phyloP scores from a whole-genome alignment of 1,284 basidiomycete species.

The Puccinia triticina region DNA sequence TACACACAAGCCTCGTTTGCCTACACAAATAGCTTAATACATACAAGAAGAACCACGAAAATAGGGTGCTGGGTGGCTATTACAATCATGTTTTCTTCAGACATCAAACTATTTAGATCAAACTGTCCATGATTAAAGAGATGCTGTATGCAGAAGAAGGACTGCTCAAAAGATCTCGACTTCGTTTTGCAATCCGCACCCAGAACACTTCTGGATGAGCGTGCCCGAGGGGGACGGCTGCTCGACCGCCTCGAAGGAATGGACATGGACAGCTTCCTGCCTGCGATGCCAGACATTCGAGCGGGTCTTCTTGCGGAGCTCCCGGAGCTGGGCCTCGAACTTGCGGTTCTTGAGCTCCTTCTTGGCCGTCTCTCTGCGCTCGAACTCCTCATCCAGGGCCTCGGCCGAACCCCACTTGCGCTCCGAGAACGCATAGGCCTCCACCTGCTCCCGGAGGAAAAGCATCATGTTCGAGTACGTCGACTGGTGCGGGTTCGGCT shows the following conservation, averaged over 20 bases:
- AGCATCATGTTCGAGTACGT: conserved; percentile 99
- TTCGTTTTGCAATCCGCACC: conserved; percentile 75
- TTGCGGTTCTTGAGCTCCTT: conserved; percentile 89
- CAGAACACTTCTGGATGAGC: conserved; percentile 71
- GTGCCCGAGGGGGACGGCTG: conserved; percentile 61
- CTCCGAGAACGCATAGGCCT: conserved; percentile 81
- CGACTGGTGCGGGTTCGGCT: conserved; percentile 94
- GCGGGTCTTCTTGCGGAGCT: conserved; percentile 79
- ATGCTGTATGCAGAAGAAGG: too few relatives aligned
- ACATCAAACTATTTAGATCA: too few relatives aligned
- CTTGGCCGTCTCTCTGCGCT: conserved; percentile 76
- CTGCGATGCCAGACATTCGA: conserved; percentile 86
- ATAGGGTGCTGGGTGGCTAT: too few relatives aligned
- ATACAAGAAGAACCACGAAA: too few relatives aligned
- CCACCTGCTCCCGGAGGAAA: conserved; percentile 89
- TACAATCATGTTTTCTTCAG: too few relatives aligned
- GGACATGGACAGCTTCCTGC: conserved; percentile 82
- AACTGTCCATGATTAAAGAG: too few relatives aligned
- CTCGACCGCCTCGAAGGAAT: conserved; percentile 71
- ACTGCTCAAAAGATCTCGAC: conserved; percentile 27
- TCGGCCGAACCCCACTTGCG: conserved; percentile 96
- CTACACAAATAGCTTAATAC: too few relatives aligned
- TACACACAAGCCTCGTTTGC: too few relatives aligned
- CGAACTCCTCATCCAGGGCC: conserved; percentile 85
- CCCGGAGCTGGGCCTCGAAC: conserved; percentile 80